These are phyloP conservation scores for Candida awuae DNA, from an alignment of 805 yeast species.

Conservation along the genomic window DNA sequence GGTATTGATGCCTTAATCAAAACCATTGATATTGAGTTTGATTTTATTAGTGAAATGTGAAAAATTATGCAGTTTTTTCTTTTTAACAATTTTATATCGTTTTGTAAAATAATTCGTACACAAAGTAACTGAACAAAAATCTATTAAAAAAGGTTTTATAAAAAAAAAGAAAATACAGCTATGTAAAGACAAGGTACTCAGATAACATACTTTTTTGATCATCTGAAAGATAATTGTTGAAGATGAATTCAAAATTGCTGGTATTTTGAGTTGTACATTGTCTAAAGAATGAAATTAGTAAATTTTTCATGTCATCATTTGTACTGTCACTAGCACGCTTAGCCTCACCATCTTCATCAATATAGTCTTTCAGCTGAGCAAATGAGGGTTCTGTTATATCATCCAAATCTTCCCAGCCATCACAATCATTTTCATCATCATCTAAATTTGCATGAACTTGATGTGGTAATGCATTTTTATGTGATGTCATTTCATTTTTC, in stretches of 20 bases:
- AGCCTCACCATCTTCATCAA: conserved; percentile 34
- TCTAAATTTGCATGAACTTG: conserved; percentile 23
- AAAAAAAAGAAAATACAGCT: not conserved
- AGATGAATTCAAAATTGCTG: conserved; percentile 45
- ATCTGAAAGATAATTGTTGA: conserved; percentile 36
- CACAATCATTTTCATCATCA: conserved; percentile 39
- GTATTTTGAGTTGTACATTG: conserved; percentile 44
- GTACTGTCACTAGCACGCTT: conserved; percentile 20
- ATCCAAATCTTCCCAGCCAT: conserved; percentile 73
- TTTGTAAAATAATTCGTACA: too few species aligned
- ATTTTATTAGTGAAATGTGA: conserved; percentile 13
- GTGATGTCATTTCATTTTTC: conserved; percentile 44
- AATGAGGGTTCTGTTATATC: conserved; percentile 56
- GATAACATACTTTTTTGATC: conserved; percentile 47
- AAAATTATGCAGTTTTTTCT: conserved; percentile 1
- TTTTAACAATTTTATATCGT: not conserved
- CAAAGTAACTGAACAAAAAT: too few species aligned
- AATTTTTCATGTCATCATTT: conserved; percentile 27
- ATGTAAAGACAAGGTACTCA: conserved; percentile 31
- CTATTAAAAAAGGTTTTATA: too few species aligned
- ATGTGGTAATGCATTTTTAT: conserved; percentile 24
- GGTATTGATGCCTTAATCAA: conserved; percentile 28
- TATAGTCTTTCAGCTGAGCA: conserved; percentile 53
- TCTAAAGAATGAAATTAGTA: conserved; percentile 45
- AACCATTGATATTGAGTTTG: conserved; percentile 23